These are phyloP conservation scores for Suillus subaureus DNA, from an alignment of 768 basidiomycete species.

Conservation along the genomic window DNA sequence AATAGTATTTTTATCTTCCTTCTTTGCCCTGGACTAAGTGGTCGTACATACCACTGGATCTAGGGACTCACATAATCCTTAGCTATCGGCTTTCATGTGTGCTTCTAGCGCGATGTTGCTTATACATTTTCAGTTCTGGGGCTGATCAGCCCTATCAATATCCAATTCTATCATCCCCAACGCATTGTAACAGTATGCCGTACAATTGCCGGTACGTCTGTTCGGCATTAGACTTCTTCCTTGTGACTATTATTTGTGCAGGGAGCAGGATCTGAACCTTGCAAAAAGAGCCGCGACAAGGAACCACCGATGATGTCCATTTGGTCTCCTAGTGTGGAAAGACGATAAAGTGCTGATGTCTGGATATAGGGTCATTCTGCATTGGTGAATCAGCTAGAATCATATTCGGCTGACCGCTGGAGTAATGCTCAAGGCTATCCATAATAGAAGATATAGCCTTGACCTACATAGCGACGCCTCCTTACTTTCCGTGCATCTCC, in stretches of 20 bases:
- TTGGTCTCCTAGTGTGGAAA: neutral
- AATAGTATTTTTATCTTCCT: neutral
- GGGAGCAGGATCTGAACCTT: neutral
- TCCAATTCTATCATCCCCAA: neutral
- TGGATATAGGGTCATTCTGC: neutral
- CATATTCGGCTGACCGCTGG: neutral
- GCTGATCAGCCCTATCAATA: neutral
- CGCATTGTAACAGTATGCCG: neutral
- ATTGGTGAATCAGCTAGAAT: neutral
- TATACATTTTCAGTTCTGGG: neutral
- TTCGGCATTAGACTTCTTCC: neutral
- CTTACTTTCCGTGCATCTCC: neutral
- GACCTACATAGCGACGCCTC: neutral
- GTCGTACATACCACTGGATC: neutral
- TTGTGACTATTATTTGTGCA: neutral
- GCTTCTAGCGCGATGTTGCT: neutral
- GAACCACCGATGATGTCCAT: neutral
- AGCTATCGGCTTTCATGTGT: neutral
- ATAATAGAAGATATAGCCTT: neutral
- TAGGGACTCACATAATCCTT: neutral
- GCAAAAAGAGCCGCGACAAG: no score
- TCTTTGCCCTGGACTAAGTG: neutral
- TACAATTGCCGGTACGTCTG: slow-evolving; percentile 1
- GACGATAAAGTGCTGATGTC: neutral
- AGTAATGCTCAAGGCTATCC: neutral